Base-by-base conservation (phyloP, 257 asterid genomes). In the Solanum piurae region DNA sequence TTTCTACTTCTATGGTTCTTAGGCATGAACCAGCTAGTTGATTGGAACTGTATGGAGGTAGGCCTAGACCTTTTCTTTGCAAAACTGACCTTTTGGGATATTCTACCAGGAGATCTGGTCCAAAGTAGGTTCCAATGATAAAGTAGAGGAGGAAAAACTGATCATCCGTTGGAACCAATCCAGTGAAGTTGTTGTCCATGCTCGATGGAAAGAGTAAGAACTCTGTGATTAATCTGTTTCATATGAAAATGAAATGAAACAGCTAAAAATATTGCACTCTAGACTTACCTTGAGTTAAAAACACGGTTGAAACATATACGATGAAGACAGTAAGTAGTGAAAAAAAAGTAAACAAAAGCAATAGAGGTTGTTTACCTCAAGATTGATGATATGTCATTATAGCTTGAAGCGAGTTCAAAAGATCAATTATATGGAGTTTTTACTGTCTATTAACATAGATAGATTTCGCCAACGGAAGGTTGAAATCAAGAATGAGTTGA, bases 111-210 rank as follows among this genome's bases (percentile, higher is more conserved):
- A 95, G 93, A 90, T 94, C 88, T 27, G 98, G 98, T 86, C 87
- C 98, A 86, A 95, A 93, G 83, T 92, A 95, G 89, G 91, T 58
- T 27, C 98, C 98, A 88, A 90, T 88, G 86, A 93, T 91, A 83
- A 92, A 86, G 90, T 88, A 86, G 74, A 95, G 91, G 86, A 95
- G 92, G 89, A 93, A 93, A 90, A 89, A 83, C 91, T 95, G 95
- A 92, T 94, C 94, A 29, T 89, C 94, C 37, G 96, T 93, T 44
- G 93, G 90, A 27, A 84, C 86, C 36, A 55, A 75, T 44, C 21
- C 83, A 38, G 90, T 68, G 23, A 83, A 88, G n/a, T 36, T 71
- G 33, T 82, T 88, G 80, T 92, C 95, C 94, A 92, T 92, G 87
- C 87, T 89, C 87, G 60, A 27, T 68, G 42, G 29, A 42, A 87